These are phyloP conservation scores for Incumbomyces lentus DNA, from an alignment of 2,329 filamentous ascomycete species.

Conservation along the genomic window DNA sequence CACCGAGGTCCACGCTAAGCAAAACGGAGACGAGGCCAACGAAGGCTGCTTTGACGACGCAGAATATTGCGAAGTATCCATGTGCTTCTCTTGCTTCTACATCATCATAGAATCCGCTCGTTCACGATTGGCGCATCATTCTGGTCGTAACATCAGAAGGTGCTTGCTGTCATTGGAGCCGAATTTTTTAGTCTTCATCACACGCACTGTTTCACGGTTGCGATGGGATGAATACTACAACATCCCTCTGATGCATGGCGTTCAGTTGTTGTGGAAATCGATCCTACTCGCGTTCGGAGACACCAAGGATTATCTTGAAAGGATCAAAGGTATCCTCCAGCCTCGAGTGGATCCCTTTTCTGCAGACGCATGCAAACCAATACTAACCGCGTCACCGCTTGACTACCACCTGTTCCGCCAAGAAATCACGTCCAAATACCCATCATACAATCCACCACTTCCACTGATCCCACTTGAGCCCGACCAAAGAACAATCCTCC, in stretches of 20 bases:
- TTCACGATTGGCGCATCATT: slow-evolving; percentile 7
- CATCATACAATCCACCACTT: slow-evolving; percentile 82
- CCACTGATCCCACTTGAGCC: slow-evolving; percentile 75
- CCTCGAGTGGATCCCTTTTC: slow-evolving; percentile 45
- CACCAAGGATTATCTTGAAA: slow-evolving; percentile 54
- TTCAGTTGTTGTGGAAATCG: slow-evolving; percentile 85
- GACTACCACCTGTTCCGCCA: slow-evolving; percentile 96
- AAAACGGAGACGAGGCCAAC: background rate
- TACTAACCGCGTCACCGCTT: slow-evolving; percentile 83
- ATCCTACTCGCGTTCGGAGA: slow-evolving; percentile 79
- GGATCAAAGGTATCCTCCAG: slow-evolving; percentile 60
- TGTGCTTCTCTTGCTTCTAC: slow-evolving; percentile 21
- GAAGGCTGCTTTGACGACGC: slow-evolving; percentile 18
- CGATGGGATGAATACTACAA: slow-evolving; percentile 55
- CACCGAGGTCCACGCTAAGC: slow-evolving; percentile 9
- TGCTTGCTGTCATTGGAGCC: slow-evolving; percentile 14
- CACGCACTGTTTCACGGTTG: slow-evolving; percentile 29
- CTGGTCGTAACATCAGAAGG: slow-evolving; percentile 12
- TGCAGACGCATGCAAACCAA: slow-evolving; percentile 49
- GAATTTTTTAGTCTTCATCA: slow-evolving; percentile 17
- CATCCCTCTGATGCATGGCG: slow-evolving; percentile 55
- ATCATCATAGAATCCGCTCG: slow-evolving; percentile 19
- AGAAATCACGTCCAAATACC: slow-evolving; percentile 96
- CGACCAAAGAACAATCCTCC: slow-evolving; percentile 82
- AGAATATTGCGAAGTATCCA: slow-evolving; percentile 17